Base-by-base conservation (phyloP, 2,329 filamentous ascomycete species). In the Cadophora gregata region DNA sequence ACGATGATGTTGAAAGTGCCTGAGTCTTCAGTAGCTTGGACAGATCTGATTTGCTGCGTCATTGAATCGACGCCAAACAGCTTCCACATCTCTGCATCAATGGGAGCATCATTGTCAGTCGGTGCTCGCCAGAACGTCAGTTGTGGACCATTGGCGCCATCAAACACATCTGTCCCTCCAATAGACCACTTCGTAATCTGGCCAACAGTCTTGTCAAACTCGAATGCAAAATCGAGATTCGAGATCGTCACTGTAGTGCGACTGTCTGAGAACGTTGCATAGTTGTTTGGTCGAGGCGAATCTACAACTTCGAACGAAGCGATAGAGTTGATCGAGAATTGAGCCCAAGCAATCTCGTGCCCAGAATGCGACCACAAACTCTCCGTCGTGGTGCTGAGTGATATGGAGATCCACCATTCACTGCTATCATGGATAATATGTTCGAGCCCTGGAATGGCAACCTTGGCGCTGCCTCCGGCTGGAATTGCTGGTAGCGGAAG, bases 81-180 rank as follows among this genome's bases (percentile, higher is more conserved):
- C 53, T 82, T 78, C 88, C 88, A 91, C 70, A 89, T 86, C 5
- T 81, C 82, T 3, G 84, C 80, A 12, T 86, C 84, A 19, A 77
- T 73, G 0, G 84, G 81, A 0, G 80, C 78, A 72, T 91, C 89
- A 71, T 91, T 91, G 76, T 91, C 86, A 0, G 88, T 91, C 16
- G 84, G 83, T 0, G 88, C 85, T 4, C 88, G 86, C 83, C 87
- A 90, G 77, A 91, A 86, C 6, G 81, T 79, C 1, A 85, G 81
- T 76, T 72, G 19, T 83, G 75, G 25, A 80, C 81, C 3, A 77
- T 76, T 8, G 76, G 71, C 3, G 77, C 78, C 42, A 68, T 74
- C 0, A 7, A 70, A 75, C n/a, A 71, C 56, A 14, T 68, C 42
- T 27, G 50, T 60, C 47, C 66, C 66, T 55, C 42, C n/a, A 48